These are phyloP conservation scores for Salix suchowensis DNA, from an alignment of 345 rosid species.

Conservation along the genomic window DNA sequence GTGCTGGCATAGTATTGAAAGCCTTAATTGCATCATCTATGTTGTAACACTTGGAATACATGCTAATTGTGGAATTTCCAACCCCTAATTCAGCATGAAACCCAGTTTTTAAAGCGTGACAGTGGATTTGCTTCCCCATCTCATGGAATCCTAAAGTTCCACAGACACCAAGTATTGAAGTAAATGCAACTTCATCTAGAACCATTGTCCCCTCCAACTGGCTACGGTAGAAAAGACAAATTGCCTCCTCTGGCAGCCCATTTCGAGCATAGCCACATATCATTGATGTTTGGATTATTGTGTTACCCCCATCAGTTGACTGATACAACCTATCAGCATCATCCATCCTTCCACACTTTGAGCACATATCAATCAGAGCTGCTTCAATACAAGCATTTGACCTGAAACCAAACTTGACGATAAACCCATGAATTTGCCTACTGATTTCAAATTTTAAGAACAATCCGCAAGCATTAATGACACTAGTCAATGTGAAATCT, in stretches of 20 bases:
- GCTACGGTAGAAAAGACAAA: constrained; percentile 40
- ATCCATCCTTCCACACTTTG: constrained; percentile 69
- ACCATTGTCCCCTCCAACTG: constrained; percentile 38
- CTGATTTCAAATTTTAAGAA: constrained; percentile 37
- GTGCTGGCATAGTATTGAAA: constrained; percentile 45
- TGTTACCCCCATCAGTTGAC: constrained; percentile 43
- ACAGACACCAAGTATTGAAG: constrained; percentile 53
- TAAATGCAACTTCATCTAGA: constrained; percentile 58
- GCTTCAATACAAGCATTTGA: constrained; percentile 55
- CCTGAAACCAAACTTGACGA: constrained; percentile 54
- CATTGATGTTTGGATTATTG: constrained; percentile 61
- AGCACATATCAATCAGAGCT: constrained; percentile 75
- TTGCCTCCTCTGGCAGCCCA: constrained; percentile 65
- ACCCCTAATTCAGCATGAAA: constrained; percentile 42
- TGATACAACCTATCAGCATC: constrained; percentile 67
- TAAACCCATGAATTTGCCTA: constrained; percentile 70
- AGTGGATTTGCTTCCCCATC: constrained; percentile 70
- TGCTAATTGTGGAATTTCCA: constrained; percentile 66
- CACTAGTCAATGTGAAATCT: constrained; percentile 59
- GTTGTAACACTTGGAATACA: constrained; percentile 65
- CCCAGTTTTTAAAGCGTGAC: constrained; percentile 55
- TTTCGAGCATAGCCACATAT: constrained; percentile 68
- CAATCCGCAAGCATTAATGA: constrained; percentile 62
- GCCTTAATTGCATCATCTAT: constrained; percentile 41
- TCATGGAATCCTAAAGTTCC: constrained; percentile 68